phyloP scores from a whole-genome alignment of 2,329 filamentous ascomycete genomes.

The Colletotrichum horii region DNA sequence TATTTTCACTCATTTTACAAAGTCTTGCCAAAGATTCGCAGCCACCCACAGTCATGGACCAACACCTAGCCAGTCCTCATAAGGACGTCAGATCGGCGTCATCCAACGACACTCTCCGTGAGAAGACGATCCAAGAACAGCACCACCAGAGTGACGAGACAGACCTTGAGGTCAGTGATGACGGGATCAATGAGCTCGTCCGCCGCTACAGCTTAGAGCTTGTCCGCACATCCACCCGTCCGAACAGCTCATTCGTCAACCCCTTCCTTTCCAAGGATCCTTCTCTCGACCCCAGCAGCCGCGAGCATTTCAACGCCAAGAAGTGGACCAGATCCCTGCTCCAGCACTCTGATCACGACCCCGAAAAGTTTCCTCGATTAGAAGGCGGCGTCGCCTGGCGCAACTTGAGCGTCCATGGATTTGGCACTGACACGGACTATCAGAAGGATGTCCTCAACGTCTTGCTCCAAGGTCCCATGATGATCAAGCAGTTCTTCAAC shows the following conservation, averaged over 20 bases:
- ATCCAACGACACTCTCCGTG: background rate
- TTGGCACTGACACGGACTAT: slow-evolving; percentile 37
- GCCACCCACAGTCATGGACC: background rate
- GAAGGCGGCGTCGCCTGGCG: slow-evolving; percentile 43
- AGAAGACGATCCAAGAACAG: background rate
- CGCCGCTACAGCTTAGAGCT: slow-evolving; percentile 22
- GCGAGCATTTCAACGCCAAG: slow-evolving; percentile 47
- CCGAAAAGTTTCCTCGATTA: slow-evolving; percentile 38
- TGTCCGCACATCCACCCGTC: slow-evolving; percentile 10
- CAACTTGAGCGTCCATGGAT: slow-evolving; percentile 42
- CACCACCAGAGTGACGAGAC: background rate
- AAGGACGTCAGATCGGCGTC: background rate
- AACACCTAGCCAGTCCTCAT: background rate
- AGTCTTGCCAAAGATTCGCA: background rate
- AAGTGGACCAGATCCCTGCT: slow-evolving; percentile 52
- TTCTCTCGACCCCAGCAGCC: slow-evolving; percentile 46
- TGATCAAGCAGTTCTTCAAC: slow-evolving; percentile 25
- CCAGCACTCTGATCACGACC: slow-evolving; percentile 40
- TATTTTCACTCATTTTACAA: background rate
- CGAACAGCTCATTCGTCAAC: slow-evolving; percentile 21
- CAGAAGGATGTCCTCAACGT: slow-evolving; percentile 38
- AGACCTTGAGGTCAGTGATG: background rate
- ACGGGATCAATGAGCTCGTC: background rate
- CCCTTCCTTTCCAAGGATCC: slow-evolving; percentile 31
- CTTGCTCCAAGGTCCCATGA: slow-evolving; percentile 26